Base-by-base conservation (phyloP, 106 monocot species). In the Acorus gramineus region DNA sequence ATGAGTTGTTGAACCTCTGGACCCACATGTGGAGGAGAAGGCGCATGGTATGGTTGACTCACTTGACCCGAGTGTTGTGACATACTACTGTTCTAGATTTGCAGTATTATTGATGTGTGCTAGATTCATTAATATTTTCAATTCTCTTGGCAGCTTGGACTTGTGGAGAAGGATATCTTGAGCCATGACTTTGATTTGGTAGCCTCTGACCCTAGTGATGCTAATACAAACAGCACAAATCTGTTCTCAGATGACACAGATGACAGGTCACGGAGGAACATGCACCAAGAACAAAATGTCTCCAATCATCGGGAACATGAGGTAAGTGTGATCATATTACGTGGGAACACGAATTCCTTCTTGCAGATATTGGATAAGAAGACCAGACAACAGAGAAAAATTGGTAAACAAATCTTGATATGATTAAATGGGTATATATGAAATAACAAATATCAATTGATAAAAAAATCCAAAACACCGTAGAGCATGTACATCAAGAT, bases 1-100 rank as follows among this genome's bases (percentile, higher is more conserved):
- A 87, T 70, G 87, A 83, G 55, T 65, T 87, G 49, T 55, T 87
- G 69, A 87, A 83, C 69, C 63, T 84, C 49, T 87, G 87, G 87
- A 87, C 80, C 6, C 87, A 87, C 72, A 73, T 84, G 80, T 87
- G 87, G 87, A 74, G 83, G 46, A 72, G 83, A 64, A 63, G 87
- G 46, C 80, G 80, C 65, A 87, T 76, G 87, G 84, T 84, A 50
- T 66, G 56, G 52, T 10, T 46, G 14, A 49, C 57, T 71, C 44
- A 43, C 47, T 28, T 28, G 28, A 28, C 28, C 28, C 28, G 28
- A 59, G 53, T 49, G 60, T 0, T 4, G 14, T 57, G 43, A 47
- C 60, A 28, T 45, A 46, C 5, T 46, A 45, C 9, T 45, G 8
- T 63, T 64, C 14, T 6, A 14, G 49, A 56, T 42, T 50, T 42